Conservation (phyloP, 768 basidiomycete species). For the Mycena chlorophos region DNA sequence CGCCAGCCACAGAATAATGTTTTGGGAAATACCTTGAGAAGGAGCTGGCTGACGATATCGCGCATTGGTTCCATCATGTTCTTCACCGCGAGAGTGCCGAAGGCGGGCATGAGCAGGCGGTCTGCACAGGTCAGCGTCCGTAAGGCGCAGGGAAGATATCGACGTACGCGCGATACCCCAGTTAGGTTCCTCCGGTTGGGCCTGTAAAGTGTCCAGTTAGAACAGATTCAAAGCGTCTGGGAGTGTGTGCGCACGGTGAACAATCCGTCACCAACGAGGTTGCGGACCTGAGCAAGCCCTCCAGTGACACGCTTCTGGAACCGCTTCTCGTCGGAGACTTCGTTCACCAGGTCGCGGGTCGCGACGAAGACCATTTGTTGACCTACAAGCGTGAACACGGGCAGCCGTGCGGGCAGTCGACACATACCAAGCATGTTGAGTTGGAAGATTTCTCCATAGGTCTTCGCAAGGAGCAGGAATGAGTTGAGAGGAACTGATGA, state of each 20-base stretch:
- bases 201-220: conserved; percentile 24
- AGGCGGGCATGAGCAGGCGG: conserved; percentile 33
- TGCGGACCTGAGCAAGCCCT: conserved; percentile 35
- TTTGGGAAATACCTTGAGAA: conserved; percentile 38
- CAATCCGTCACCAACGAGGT: conserved; percentile 42
- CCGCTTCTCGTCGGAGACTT: conserved; percentile 41
- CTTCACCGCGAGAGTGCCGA: conserved; percentile 43
- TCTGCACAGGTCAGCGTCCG: conserved; percentile 23
- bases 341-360: conserved; percentile 38
- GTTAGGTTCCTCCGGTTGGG: conserved; percentile 44
- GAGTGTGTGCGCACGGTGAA: conserved; percentile 39
- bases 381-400: conserved; percentile 16
- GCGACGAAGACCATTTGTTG: conserved; percentile 30
- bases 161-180: conserved; percentile 47
- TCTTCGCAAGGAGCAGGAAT: conserved; percentile 36
- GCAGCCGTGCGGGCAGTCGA: neutral
- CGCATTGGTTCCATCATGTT: conserved; percentile 51
- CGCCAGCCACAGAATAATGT: neutral
- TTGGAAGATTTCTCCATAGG: conserved; percentile 44
- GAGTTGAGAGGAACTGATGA: conserved; percentile 37
- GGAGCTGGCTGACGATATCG: conserved; percentile 44
- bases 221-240: neutral
- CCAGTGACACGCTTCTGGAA: conserved; percentile 41
- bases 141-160: neutral
- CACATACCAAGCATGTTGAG: conserved; percentile 37